Conservation (phyloP, 768 basidiomycete species). For the Crassisporium funariophilum region DNA sequence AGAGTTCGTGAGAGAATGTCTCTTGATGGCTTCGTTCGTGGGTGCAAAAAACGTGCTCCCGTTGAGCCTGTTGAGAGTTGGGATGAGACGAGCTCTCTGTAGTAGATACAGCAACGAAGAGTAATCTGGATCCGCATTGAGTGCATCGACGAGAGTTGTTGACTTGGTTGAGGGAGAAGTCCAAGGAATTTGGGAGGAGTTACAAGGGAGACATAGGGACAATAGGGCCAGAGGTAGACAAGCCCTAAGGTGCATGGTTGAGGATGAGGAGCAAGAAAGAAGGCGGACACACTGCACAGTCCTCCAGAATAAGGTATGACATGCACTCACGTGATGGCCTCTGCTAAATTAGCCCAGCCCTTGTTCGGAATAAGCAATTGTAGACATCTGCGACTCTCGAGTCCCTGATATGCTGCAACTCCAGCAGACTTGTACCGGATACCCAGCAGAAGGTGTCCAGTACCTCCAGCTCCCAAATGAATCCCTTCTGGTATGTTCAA, state of each 20-base stretch:
- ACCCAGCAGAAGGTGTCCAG: conserved; percentile 56
- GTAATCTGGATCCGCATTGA: conserved; percentile 77
- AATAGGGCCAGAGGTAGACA: conserved; percentile 27
- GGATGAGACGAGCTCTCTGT: conserved; percentile 85
- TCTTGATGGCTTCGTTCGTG: conserved; percentile 85
- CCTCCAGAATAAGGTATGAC: conserved; percentile 16
- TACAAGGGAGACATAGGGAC: conserved; percentile 31
- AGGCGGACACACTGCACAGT: conserved; percentile 2
- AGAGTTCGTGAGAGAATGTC: conserved; percentile 37
- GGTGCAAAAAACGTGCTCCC: conserved; percentile 91
- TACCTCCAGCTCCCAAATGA: conserved; percentile 58
- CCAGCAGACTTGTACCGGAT: conserved; percentile 42
- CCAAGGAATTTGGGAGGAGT: conserved; percentile 35
- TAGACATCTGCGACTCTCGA: conserved; percentile 5
- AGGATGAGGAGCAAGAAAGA: conserved; percentile 19
- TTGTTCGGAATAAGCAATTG: conserved; percentile 1
- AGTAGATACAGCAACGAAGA: conserved; percentile 73
- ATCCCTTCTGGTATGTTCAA: conserved; percentile 58
- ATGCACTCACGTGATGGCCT: conserved; percentile 20
- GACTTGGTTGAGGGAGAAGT: conserved; percentile 30
- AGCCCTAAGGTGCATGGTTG: conserved; percentile 24
- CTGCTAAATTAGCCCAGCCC: neutral
- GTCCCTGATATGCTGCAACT: conserved; percentile 40
- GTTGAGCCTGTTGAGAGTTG: conserved; percentile 86
- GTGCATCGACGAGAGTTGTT: conserved; percentile 75